Evolutionary conservation across 306 rosid species (phyloP).

Genomic region (Luffa acutangula): DNA sequence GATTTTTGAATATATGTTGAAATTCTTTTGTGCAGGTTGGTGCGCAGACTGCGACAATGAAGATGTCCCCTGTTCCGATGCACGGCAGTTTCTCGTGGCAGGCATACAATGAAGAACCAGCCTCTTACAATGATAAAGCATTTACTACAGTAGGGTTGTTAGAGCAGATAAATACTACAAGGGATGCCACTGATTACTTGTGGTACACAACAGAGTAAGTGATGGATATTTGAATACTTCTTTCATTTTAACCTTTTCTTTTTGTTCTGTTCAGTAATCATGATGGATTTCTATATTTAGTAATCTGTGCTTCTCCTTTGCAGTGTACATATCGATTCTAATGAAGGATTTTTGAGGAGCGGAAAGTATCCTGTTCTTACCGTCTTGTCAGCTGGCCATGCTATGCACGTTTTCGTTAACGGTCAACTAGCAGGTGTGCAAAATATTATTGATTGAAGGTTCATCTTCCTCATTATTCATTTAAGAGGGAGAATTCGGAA

Average conservation of each 20-base stretch:
- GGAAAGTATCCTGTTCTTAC: conserved; percentile 69
- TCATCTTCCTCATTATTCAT: not conserved
- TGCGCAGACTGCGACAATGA: conserved; percentile 66
- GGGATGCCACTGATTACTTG: conserved; percentile 84
- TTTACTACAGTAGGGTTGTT: conserved; percentile 64
- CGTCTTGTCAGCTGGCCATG: conserved; percentile 87
- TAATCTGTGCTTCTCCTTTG: conserved; percentile 4
- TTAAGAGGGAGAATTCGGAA: not conserved
- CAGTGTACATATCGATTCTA: conserved; percentile 68
- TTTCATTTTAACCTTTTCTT: not conserved
- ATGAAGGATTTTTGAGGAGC: conserved; percentile 59
- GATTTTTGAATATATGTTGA: not conserved
- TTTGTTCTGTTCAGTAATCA: not conserved
- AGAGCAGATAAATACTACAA: conserved; percentile 90
- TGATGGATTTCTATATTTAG: not conserved
- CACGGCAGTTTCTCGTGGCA: conserved; percentile 84
- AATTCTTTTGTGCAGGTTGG: conserved; percentile 48
- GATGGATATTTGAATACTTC: not conserved
- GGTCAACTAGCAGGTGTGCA: conserved; percentile 66
- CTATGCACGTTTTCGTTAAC: conserved; percentile 82
- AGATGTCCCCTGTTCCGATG: conserved; percentile 82
- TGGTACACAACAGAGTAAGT: conserved; percentile 99
- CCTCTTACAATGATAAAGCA: conserved; percentile 55
- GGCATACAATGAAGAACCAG: conserved; percentile 67
- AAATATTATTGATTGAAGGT: not conserved